Percentiles rank a stretch among this genome's conserved stretches.
Conservation (phyloP, 169 alveolate species). For the Eimeria tenella region DNA sequence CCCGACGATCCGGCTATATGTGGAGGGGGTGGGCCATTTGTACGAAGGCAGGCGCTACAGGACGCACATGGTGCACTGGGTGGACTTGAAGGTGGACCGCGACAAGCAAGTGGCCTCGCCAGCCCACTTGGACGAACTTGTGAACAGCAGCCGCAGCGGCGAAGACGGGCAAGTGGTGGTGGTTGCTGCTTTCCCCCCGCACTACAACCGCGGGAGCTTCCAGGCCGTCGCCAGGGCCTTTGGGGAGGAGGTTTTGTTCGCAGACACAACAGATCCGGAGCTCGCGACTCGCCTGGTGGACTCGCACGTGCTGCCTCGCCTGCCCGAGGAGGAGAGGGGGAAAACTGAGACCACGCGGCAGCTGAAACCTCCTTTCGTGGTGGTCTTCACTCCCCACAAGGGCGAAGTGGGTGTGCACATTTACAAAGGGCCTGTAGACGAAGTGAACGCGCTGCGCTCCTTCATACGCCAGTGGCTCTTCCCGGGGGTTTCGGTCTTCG, state of each 20-base stretch:
- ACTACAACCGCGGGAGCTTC: constrained; percentile 42
- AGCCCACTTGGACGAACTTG: constrained; percentile 53
- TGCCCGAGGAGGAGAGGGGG: constrained; percentile 7
- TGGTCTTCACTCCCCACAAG: constrained; percentile 49
- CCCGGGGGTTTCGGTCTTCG: constrained; percentile 66
- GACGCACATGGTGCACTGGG: constrained; percentile 91
- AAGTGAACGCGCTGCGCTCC: constrained; percentile 36
- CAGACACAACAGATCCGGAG: constrained; percentile 54
- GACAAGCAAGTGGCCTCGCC: constrained; percentile 62
- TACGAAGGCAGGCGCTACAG: constrained; percentile 92
- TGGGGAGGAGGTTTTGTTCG: constrained; percentile 76
- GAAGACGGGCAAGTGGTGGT: constrained; percentile 71
- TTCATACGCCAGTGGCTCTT: constrained; percentile 71
- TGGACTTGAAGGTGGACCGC: constrained; percentile 78
- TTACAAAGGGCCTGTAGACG: constrained; percentile 62
- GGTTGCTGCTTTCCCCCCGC: constrained; percentile 56
- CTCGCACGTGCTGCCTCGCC: constrained; percentile 53
- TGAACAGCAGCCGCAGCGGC: constrained; percentile 26
- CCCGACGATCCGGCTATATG: constrained; percentile 79
- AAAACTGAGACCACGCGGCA: constrained; percentile 11
- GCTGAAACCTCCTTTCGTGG: constrained; percentile 67
- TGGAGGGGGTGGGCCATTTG: constrained; percentile 72
- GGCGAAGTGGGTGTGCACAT: constrained; percentile 63
- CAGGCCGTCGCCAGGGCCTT: constrained; percentile 73
- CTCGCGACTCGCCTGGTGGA: constrained; percentile 24